phyloP scores from a whole-genome alignment of 345 rosid species.

The Draba incana region DNA sequence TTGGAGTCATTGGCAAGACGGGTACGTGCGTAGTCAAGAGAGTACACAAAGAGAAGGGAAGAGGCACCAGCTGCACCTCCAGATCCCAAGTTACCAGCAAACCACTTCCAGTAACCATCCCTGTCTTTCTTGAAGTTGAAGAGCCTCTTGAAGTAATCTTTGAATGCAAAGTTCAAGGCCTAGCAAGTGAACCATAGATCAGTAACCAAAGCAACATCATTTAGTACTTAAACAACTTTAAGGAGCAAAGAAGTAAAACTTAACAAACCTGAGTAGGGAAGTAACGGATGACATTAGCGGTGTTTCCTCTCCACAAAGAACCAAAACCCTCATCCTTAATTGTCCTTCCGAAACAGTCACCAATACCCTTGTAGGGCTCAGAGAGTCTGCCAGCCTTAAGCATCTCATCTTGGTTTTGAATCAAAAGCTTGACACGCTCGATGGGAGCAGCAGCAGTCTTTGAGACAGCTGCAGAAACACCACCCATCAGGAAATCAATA shows the following conservation, averaged over 20 bases:
- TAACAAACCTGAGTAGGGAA: constrained; percentile 79
- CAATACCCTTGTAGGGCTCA: constrained; percentile 89
- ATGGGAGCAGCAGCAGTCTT: constrained; percentile 93
- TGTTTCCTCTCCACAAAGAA: constrained; percentile 87
- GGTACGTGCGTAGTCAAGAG: constrained; percentile 87
- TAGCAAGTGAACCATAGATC: constrained; percentile 28
- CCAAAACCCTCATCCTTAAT: constrained; percentile 62
- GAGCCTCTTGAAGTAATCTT: constrained; percentile 87
- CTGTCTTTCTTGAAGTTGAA: constrained; percentile 91
- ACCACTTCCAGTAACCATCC: constrained; percentile 95
- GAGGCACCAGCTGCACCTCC: constrained; percentile 96
- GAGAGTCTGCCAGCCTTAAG: constrained; percentile 75
- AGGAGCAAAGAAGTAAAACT: background rate
- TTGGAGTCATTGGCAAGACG: constrained; percentile 93
- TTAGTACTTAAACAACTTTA: background rate
- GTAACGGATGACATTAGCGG: constrained; percentile 89
- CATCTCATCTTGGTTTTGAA: constrained; percentile 94
- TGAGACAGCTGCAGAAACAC: constrained; percentile 86
- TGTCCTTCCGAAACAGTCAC: constrained; percentile 80
- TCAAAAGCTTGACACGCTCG: constrained; percentile 88
- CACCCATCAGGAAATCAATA: constrained; percentile 84
- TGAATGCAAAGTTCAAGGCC: constrained; percentile 96
- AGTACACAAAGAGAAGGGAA: constrained; percentile 81
- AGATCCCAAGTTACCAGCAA: constrained; percentile 87
- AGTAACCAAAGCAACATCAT: background rate